Percentiles rank a stretch among this genome's conserved stretches.
Conservation (phyloP, 257 asterid genomes). For the Schizonepeta tenuifolia region DNA sequence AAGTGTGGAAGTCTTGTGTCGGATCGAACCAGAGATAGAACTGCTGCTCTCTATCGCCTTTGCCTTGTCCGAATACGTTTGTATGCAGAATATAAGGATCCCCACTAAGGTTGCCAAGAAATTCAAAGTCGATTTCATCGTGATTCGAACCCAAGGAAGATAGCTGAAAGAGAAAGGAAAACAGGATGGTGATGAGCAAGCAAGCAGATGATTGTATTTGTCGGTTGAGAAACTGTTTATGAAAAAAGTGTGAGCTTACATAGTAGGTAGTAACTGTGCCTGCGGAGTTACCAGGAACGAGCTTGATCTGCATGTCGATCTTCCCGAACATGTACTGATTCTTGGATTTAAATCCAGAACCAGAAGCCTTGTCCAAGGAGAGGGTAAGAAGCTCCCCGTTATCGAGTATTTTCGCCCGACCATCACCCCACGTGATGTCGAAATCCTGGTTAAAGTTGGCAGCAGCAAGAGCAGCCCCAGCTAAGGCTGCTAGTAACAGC, state of each 20-base stretch:
- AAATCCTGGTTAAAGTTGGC: constrained; percentile 45
- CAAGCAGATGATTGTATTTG: not conserved
- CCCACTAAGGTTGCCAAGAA: constrained; percentile 60
- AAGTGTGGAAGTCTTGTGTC: constrained; percentile 59
- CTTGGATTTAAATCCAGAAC: constrained; percentile 56
- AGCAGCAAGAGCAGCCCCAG: constrained; percentile 26
- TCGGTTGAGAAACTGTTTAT: not conserved
- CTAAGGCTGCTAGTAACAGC: constrained; percentile 28
- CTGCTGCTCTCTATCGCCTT: constrained; percentile 54
- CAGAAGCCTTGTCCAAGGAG: constrained; percentile 50
- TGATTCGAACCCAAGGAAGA: constrained; percentile 53
- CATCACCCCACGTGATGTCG: constrained; percentile 54
- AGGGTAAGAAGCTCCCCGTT: constrained; percentile 49
- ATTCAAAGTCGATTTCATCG: constrained; percentile 65
- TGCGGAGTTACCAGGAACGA: constrained; percentile 59
- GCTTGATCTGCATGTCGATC: constrained; percentile 54
- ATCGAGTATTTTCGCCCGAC: constrained; percentile 42
- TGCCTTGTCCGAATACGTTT: constrained; percentile 55
- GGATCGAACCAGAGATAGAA: constrained; percentile 67
- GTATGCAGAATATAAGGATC: constrained; percentile 62
- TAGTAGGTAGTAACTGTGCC: constrained; percentile 56
- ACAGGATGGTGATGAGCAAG: not conserved
- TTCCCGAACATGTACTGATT: constrained; percentile 50
- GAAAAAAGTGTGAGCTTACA: constrained; percentile 33
- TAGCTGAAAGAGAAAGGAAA: constrained; percentile 35